Conservation (phyloP, 306 rosid genomes). For the Abrus precatorius region DNA sequence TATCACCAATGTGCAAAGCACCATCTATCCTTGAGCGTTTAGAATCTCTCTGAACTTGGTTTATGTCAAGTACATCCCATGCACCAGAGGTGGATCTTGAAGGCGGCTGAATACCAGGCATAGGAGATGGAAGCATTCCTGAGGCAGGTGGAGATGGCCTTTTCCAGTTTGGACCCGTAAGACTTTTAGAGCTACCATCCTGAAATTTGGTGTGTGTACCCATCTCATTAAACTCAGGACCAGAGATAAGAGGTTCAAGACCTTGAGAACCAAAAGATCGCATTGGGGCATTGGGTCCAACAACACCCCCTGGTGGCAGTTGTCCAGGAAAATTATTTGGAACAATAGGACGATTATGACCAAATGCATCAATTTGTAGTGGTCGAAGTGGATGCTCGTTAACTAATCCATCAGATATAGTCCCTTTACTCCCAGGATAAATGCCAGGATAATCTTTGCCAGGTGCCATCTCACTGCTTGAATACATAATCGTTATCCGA, state of each 20-base stretch:
- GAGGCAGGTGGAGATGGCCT: slow-evolving; percentile 72
- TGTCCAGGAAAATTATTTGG: slow-evolving; percentile 66
- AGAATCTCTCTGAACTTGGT: slow-evolving; percentile 74
- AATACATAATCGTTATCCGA: slow-evolving; percentile 79
- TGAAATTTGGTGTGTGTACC: slow-evolving; percentile 56
- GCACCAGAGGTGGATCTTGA: slow-evolving; percentile 59
- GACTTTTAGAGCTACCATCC: slow-evolving; percentile 69
- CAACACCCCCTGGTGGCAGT: slow-evolving; percentile 56
- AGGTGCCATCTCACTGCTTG: slow-evolving; percentile 76
- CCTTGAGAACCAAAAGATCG: slow-evolving; percentile 77
- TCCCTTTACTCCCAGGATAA: slow-evolving; percentile 64
- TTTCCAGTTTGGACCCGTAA: slow-evolving; percentile 73
- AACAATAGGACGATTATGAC: slow-evolving; percentile 62
- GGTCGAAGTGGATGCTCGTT: slow-evolving; percentile 67
- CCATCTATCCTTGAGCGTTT: slow-evolving; percentile 70
- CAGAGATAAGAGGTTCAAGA: slow-evolving; percentile 63
- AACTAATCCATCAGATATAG: slow-evolving; percentile 60
- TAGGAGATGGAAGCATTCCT: slow-evolving; percentile 67
- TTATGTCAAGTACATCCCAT: slow-evolving; percentile 71
- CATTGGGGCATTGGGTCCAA: slow-evolving; percentile 60
- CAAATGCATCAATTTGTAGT: slow-evolving; percentile 61
- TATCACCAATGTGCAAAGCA: slow-evolving; percentile 58
- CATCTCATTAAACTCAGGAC: slow-evolving; percentile 66
- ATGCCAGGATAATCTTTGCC: slow-evolving; percentile 64
- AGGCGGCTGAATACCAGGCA: slow-evolving; percentile 55